Evolutionary conservation across 2,329 filamentous ascomycete genomes (phyloP).

Genomic region (Sclerotinia trifoliorum): DNA sequence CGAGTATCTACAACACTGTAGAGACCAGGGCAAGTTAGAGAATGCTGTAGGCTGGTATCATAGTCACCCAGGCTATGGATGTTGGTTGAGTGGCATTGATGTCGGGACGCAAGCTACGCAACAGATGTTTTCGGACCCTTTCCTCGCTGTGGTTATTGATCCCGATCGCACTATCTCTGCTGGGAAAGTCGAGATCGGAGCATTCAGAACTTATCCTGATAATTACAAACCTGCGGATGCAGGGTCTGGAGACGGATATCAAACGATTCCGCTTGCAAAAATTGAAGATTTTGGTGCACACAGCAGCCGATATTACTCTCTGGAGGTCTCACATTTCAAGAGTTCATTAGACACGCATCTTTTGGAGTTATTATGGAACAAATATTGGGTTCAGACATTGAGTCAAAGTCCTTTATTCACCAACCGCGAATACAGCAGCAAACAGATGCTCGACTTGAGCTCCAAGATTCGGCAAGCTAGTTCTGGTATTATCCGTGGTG

Average conservation of each 20-base stretch:
- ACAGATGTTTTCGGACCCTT: constrained; percentile 84
- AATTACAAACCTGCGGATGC: constrained; percentile 60
- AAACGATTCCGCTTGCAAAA: constrained; percentile 86
- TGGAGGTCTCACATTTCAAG: constrained; percentile 94
- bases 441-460: constrained; percentile 85
- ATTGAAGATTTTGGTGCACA: constrained; percentile 95
- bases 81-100: constrained; percentile 96
- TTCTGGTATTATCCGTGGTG: constrained; percentile 41
- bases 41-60: constrained; percentile 99
- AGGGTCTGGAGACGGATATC: constrained; percentile 56
- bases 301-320: constrained; percentile 82
- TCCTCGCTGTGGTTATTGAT: constrained; percentile 93
- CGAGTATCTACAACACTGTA: constrained; percentile 72
- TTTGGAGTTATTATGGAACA: constrained; percentile 91
- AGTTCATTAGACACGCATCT: constrained; percentile 84
- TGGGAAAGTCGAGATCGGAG: constrained; percentile 92
- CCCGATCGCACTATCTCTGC: constrained; percentile 92
- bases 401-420: constrained; percentile 87
- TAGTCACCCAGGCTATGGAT: constrained; percentile 94
- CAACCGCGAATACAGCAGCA: constrained; percentile 89
- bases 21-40: constrained; percentile 76
- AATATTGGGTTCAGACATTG: constrained; percentile 97
- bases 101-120: constrained; percentile 84
- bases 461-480: constrained; percentile 73
- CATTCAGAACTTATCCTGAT: constrained; percentile 86